Conservation (phyloP, 2,329 filamentous ascomycete species). For the Venturia nashicola region DNA sequence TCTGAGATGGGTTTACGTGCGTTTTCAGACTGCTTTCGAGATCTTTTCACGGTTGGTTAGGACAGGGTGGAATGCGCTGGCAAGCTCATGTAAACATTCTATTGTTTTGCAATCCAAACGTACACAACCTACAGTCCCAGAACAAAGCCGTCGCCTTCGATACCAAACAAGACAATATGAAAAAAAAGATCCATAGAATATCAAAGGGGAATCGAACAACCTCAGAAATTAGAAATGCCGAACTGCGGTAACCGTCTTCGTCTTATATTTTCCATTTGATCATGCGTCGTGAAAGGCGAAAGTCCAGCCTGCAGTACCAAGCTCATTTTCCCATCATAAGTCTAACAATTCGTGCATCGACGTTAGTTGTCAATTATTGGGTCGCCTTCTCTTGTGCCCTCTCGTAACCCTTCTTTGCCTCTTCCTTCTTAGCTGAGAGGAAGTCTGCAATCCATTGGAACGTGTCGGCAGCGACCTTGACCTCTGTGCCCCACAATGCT, state of each 20-base stretch:
- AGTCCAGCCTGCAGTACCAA: background rate
- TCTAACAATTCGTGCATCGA: background rate
- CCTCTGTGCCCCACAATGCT: conserved; percentile 25
- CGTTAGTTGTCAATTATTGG: background rate
- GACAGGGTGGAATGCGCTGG: background rate
- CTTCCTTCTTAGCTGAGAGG: conserved; percentile 5
- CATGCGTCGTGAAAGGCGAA: background rate
- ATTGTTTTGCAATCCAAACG: background rate
- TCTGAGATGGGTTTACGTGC: too few relatives aligned
- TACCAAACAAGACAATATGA: background rate
- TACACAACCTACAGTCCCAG: background rate
- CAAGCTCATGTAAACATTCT: background rate
- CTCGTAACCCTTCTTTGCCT: conserved; percentile 7
- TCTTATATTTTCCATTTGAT: background rate
- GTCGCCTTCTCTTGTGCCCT: background rate
- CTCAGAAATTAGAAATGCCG: background rate
- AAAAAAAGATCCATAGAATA: background rate
- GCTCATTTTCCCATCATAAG: background rate
- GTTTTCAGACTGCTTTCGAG: too few relatives aligned
- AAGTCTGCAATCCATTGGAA: conserved; percentile 1
- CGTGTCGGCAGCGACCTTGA: conserved; percentile 12
- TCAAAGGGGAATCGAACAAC: conserved; percentile 1
- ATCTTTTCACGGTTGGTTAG: background rate
- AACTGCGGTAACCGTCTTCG: background rate
- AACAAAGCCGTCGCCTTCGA: background rate